A percentile compares a stretch with the other conserved stretches of the same genome.
Evolutionary conservation across 345 rosid genomes (phyloP).

Genomic region (Erodium maritimum): DNA sequence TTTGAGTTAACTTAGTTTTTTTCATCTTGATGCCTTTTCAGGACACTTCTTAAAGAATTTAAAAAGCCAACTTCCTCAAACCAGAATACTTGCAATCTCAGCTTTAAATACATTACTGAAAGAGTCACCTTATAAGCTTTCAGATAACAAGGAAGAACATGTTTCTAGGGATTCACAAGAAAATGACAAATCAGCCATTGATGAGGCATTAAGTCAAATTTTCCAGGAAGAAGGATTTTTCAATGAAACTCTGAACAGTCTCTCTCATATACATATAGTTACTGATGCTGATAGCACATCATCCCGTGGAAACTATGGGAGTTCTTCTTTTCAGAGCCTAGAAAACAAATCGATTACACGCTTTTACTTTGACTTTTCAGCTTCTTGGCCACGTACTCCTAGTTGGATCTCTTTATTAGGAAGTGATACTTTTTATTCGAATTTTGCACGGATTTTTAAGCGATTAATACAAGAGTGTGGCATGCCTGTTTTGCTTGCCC

Average conservation of each 20-base stretch:
- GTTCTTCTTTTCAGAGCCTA: conserved; percentile 74
- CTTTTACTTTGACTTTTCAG: conserved; percentile 87
- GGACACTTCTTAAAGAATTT: conserved; percentile 92
- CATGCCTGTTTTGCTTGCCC: conserved; percentile 54
- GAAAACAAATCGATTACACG: conserved; percentile 93
- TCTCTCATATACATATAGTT: conserved; percentile 86
- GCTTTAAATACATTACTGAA: conserved; percentile 81
- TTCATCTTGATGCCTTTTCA: conserved; percentile 23
- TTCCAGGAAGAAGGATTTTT: conserved; percentile 90
- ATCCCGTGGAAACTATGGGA: conserved; percentile 70
- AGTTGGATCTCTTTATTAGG: conserved; percentile 93
- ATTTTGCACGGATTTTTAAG: conserved; percentile 91
- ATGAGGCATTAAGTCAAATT: conserved; percentile 64
- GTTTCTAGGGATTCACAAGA: conserved; percentile 20
- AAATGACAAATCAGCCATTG: conserved; percentile 57
- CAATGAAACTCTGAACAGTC: conserved; percentile 72
- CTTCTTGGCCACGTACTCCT: conserved; percentile 99
- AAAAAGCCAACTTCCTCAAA: conserved; percentile 98
- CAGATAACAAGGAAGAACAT: conserved; percentile 31
- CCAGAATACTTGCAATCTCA: conserved; percentile 94
- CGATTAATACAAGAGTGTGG: conserved; percentile 94
- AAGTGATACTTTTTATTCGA: conserved; percentile 78
- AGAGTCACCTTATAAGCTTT: conserved; percentile 83
- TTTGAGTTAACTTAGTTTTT: neutral
- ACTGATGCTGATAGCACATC: conserved; percentile 63